phyloP scores from a whole-genome alignment of 2,329 filamentous ascomycete genomes.

The Penicillium sclerotiorum region DNA sequence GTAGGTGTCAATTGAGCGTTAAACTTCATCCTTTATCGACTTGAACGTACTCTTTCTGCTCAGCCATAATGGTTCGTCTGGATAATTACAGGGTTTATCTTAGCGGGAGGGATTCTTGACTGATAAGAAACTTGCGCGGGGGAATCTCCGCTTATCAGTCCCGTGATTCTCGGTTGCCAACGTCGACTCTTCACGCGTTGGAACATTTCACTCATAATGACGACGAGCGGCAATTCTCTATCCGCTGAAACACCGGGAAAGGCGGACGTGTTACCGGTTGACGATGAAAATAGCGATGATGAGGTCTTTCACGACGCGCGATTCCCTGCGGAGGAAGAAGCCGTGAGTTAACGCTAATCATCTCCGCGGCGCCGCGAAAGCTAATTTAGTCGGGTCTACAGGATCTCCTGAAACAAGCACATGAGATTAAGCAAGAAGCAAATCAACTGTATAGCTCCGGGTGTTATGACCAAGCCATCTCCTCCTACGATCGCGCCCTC shows the following conservation, averaged over 20 bases:
- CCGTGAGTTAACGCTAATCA: constrained; percentile 34
- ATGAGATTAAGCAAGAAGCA: constrained; percentile 71
- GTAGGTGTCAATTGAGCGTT: background rate
- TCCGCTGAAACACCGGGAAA: constrained; percentile 10
- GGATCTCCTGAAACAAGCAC: constrained; percentile 71
- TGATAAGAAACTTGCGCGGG: constrained; percentile 8
- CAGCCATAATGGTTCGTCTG: background rate
- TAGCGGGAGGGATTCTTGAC: constrained; percentile 2
- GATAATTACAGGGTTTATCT: background rate
- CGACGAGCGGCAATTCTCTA: constrained; percentile 6
- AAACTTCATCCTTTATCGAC: no score
- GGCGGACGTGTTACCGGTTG: background rate
- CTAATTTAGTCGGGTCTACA: constrained; percentile 34
- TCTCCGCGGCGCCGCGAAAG: background rate
- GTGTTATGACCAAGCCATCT: constrained; percentile 75
- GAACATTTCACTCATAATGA: background rate
- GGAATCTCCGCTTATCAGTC: constrained; percentile 18
- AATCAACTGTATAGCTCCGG: constrained; percentile 76
- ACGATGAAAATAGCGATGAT: constrained; percentile 40
- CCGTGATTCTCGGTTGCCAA: constrained; percentile 21
- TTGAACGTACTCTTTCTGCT: background rate
- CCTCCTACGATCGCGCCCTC: constrained; percentile 79
- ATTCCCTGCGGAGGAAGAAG: constrained; percentile 52
- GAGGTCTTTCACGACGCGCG: constrained; percentile 47
- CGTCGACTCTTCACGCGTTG: constrained; percentile 1